Percentiles rank a stretch among this genome's conserved stretches.
Conservation (phyloP, 2,329 filamentous ascomycete genomes). For the Pseudogymnoascus sp. region DNA sequence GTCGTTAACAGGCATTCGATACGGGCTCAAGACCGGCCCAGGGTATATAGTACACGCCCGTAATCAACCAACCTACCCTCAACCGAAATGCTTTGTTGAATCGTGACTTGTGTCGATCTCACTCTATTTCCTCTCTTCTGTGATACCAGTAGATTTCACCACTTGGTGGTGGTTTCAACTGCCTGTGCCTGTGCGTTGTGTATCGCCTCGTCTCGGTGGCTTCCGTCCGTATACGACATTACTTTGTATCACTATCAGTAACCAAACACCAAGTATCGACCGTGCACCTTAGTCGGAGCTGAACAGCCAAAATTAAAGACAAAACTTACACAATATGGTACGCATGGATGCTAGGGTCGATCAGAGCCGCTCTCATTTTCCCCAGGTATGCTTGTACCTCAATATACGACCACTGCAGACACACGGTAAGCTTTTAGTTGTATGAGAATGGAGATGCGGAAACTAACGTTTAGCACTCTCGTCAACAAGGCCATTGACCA, state of each 20-base stretch:
- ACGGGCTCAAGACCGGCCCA: background rate
- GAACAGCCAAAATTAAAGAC: background rate
- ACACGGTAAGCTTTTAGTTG: background rate
- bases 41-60: background rate
- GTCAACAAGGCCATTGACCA: constrained; percentile 21
- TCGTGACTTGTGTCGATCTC: background rate
- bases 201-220: background rate
- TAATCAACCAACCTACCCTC: background rate
- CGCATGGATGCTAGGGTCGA: constrained; percentile 16
- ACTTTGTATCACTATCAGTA: background rate
- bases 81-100: background rate
- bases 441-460: background rate
- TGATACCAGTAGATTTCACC: background rate
- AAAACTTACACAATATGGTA: constrained; percentile 17
- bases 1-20: background rate
- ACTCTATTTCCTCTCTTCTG: background rate
- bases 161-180: background rate
- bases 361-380: constrained; percentile 14
- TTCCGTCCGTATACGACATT: constrained; percentile 1
- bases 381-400: constrained; percentile 14
- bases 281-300: background rate
- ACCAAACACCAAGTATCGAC: background rate
- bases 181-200: background rate
- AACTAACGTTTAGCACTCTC: constrained; percentile 18
- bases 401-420: constrained; percentile 12